Evolutionary conservation across 164 flowering plant genomes (phyloP).

Genomic region (Magnolia changhungtana): DNA sequence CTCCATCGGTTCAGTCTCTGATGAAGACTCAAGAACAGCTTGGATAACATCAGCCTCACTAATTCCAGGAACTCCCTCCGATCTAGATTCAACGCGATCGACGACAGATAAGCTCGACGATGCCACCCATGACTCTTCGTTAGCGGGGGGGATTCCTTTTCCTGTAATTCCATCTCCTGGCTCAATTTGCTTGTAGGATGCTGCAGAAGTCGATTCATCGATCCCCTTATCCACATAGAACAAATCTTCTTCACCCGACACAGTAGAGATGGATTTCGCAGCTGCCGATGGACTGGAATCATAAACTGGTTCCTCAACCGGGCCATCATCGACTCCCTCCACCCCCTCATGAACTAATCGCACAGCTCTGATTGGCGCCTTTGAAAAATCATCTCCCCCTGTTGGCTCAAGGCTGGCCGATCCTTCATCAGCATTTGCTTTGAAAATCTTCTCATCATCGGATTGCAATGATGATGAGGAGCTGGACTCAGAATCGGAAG

Average conservation of each 20-base stretch:
- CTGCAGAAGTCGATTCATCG: slow-evolving; percentile 24
- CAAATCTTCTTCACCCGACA: slow-evolving; percentile 14
- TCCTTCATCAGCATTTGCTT: slow-evolving; percentile 11
- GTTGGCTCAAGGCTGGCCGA: background rate
- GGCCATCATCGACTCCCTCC: slow-evolving; percentile 29
- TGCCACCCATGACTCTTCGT: slow-evolving; percentile 16
- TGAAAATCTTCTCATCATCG: slow-evolving; percentile 13
- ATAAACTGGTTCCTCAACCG: slow-evolving; percentile 60
- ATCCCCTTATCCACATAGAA: slow-evolving; percentile 16
- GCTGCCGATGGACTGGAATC: slow-evolving; percentile 57
- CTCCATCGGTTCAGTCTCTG: background rate
- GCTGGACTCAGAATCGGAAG: slow-evolving; percentile 12
- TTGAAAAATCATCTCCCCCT: slow-evolving; percentile 1
- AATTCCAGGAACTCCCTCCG: slow-evolving; percentile 14
- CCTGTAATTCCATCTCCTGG: slow-evolving; percentile 18
- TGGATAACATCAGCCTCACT: slow-evolving; percentile 15
- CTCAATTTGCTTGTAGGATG: slow-evolving; percentile 33
- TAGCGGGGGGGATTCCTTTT: slow-evolving; percentile 15
- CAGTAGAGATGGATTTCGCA: slow-evolving; percentile 30
- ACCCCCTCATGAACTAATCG: background rate
- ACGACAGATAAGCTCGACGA: slow-evolving; percentile 16
- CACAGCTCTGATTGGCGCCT: slow-evolving; percentile 2
- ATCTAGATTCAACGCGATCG: slow-evolving; percentile 26
- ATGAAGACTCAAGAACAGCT: slow-evolving; percentile 18
- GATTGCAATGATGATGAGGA: slow-evolving; percentile 12